Evolutionary conservation across 1,284 basidiomycete genomes (phyloP).

Genomic region (Rhodotorula sp.): DNA sequence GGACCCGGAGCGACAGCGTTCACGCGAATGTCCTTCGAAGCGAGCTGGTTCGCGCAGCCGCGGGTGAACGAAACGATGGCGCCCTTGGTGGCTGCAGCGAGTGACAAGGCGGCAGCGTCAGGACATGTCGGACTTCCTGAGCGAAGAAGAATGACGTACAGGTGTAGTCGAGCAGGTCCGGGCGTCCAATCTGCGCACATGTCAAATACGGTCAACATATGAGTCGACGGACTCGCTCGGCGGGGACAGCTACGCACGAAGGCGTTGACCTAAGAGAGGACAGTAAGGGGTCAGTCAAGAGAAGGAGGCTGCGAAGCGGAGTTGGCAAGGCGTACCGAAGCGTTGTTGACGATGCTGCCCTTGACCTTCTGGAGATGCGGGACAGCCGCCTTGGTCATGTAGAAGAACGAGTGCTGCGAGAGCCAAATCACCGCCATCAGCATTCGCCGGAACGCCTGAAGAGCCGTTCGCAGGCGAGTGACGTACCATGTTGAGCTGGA

Average conservation of each 20-base stretch:
- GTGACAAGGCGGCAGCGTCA: neutral
- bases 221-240: no score
- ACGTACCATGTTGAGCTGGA: conserved; percentile 50
- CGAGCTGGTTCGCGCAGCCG: conserved; percentile 58
- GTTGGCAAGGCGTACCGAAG: conserved; percentile 41
- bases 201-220: neutral
- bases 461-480: neutral
- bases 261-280: conserved; percentile 50
- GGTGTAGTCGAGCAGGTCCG: conserved; percentile 56
- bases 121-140: neutral
- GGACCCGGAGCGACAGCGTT: conserved; percentile 57
- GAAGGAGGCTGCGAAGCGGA: neutral
- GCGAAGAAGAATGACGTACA: neutral
- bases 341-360: conserved; percentile 58
- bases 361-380: conserved; percentile 50
- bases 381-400: conserved; percentile 55
- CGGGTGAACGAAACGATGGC: conserved; percentile 55
- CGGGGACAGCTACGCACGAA: conserved; percentile 45
- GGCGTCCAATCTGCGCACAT: conserved; percentile 50
- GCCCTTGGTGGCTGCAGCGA: conserved; percentile 59
- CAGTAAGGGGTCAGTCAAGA: neutral
- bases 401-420: conserved; percentile 50
- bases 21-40: conserved; percentile 57
- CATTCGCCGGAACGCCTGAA: no score
- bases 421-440: neutral